phyloP scores from a whole-genome alignment of 2,329 filamentous ascomycete genomes.

The Diplodia corticola region DNA sequence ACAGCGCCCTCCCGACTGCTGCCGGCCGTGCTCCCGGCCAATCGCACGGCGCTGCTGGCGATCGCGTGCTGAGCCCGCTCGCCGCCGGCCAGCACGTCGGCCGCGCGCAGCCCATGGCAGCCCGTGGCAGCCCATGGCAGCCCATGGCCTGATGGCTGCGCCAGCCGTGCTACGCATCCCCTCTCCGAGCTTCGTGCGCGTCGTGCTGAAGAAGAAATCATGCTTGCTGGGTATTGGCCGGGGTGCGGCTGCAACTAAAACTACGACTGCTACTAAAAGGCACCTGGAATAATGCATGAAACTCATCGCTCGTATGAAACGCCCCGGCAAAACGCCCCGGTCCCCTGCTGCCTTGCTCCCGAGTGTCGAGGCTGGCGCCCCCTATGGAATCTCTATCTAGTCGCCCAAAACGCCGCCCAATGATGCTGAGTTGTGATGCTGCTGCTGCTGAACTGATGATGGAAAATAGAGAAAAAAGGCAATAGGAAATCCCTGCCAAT shows the following conservation, averaged over 20 bases:
- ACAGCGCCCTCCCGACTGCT: conserved; percentile 15
- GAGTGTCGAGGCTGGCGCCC: conserved; percentile 3
- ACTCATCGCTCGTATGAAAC: conserved; percentile 21
- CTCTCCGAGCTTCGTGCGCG: neutral
- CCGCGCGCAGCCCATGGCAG: neutral
- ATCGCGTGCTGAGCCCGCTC: conserved; percentile 11
- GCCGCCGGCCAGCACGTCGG: neutral
- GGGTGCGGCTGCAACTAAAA: conserved; percentile 16
- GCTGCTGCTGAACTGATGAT: neutral
- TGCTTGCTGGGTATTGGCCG: conserved; percentile 10
- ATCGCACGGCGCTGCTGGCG: neutral
- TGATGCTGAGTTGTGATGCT: conserved; percentile 22
- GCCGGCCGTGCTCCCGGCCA: conserved; percentile 3
- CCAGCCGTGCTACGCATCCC: neutral
- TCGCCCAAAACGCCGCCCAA: conserved; percentile 25
- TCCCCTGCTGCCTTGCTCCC: neutral
- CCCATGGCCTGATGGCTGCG: conserved; percentile 6
- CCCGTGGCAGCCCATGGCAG: no score
- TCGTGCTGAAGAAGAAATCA: conserved; percentile 10
- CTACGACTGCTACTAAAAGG: conserved; percentile 8
- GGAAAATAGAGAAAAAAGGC: neutral
- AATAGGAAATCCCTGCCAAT: conserved; percentile 9
- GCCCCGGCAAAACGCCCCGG: conserved; percentile 1
- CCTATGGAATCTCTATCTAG: conserved; percentile 23
- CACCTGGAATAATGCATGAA: conserved; percentile 13